A percentile compares a stretch with the other conserved stretches of the same genome.
phyloP scores from a whole-genome alignment of 2,329 filamentous ascomycete genomes.

The Ophiostoma sp. region DNA sequence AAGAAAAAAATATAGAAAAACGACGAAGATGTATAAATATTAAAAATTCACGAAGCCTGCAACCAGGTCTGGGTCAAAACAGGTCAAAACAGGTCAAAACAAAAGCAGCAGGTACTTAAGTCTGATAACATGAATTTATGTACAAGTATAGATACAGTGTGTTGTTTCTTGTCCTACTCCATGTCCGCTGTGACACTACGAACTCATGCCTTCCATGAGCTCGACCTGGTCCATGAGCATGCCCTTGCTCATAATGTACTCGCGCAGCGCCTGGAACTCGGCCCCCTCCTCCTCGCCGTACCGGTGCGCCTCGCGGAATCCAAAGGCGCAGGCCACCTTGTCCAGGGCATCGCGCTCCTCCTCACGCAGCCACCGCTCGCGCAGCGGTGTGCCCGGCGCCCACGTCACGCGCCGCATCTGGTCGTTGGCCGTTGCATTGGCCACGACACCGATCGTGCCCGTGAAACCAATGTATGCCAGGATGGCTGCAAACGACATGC shows the following conservation, averaged over 20 bases:
- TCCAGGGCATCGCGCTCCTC: constrained; percentile 86
- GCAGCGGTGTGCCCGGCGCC: constrained; percentile 73
- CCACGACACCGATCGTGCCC: constrained; percentile 74
- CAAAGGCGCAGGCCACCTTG: constrained; percentile 81
- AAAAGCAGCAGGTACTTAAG: no score
- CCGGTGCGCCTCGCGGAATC: constrained; percentile 73
- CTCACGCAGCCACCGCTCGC: constrained; percentile 79
- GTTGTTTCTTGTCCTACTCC: no score
- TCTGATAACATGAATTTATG: neutral
- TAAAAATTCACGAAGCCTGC: neutral
- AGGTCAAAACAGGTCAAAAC: no score
- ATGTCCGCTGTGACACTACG: constrained; percentile 20
- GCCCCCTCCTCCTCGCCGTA: constrained; percentile 85
- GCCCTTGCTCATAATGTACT: constrained; percentile 74
- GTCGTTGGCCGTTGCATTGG: constrained; percentile 81
- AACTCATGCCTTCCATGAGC: constrained; percentile 83
- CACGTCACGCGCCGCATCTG: constrained; percentile 94
- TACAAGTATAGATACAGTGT: neutral
- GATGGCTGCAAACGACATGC: constrained; percentile 72
- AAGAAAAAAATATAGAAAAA: neutral
- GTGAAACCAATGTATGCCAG: constrained; percentile 79
- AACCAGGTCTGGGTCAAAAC: neutral
- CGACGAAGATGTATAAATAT: neutral
- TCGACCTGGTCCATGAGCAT: constrained; percentile 89
- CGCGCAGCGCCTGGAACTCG: constrained; percentile 80